Conservation (phyloP, 192 early-diverging fungal genomes). For the Coemansia javaensis region DNA sequence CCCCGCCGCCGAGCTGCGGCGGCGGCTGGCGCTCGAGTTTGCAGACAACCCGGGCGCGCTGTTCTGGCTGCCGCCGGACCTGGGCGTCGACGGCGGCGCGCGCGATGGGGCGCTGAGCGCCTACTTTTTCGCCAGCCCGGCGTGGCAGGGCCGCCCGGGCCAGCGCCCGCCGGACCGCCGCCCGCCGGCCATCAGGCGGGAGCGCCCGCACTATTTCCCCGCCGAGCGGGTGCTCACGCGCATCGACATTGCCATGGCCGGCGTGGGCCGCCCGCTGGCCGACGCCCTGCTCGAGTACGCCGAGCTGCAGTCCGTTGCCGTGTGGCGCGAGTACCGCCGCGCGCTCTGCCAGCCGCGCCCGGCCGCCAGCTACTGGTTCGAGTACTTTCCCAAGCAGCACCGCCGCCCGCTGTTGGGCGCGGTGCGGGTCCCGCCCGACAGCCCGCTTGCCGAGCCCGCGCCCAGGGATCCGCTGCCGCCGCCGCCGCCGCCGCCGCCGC, state of each 20-base stretch:
- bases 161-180: background rate
- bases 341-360: constrained; percentile 14
- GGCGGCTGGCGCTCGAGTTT: constrained; percentile 54
- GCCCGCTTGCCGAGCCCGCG: background rate
- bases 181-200: constrained; percentile 12
- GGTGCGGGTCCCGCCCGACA: background rate
- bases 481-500: background rate
- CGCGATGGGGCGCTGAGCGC: constrained; percentile 2
- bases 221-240: constrained; percentile 12
- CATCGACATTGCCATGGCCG: constrained; percentile 16
- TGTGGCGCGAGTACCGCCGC: constrained; percentile 28
- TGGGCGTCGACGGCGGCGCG: constrained; percentile 42
- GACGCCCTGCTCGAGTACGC: constrained; percentile 11
- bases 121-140: background rate
- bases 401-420: background rate
- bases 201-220: constrained; percentile 12
- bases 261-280: background rate
- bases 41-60: constrained; percentile 49
- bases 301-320: background rate
- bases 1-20: background rate
- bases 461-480: background rate
- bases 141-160: no score
- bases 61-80: constrained; percentile 55
- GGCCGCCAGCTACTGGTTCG: constrained; percentile 13
- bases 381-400: constrained; percentile 19